Base-by-base conservation (phyloP, 768 basidiomycete genomes). In the Russula abietina region DNA sequence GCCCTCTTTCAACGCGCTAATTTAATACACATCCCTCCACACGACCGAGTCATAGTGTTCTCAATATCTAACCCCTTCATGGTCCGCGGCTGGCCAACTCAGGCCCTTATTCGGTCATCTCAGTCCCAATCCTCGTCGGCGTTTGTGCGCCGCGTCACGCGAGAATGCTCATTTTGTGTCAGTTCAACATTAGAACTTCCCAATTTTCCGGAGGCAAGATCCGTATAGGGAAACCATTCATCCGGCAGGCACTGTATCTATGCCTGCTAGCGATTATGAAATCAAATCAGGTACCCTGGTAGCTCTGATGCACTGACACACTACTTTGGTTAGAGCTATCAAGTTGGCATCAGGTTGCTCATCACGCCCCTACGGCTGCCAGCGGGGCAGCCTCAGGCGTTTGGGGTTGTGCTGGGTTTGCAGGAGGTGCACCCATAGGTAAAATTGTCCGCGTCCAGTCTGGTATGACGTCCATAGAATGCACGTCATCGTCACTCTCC, bases 371-470 rank as follows among this genome's bases (percentile, higher is more conserved):
- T 0, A 78, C 78, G 1, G 67, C 65, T 1, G 68, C 69, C 66
- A 71, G 70, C 33, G 72, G 69, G 0, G 71, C 65, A 59, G 70
- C 22, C 26, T 66, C 56, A 17, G 57, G 57, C 16, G 66, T 58
- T 38, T 66, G 30, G 3, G 62, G 57, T 16, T 57, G 66, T 33
- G 30, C 68, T 49, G 43, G 69, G 51, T n/a, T 68, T 53, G 83
- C 86, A 28, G 82, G 72, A 3, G 88, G 87, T 19, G 91, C 89
- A 36, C 88, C 89, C 4, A 69, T 66, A 0, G 86, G 76, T 53
- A 93, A 75, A 5, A 83, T 80, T 12, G 78, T 76, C 61, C 85
- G 79, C 28, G 91, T 91, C 91, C 91, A 93, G 73, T 93, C 91
- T 4, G 91, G 91, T 39, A 93, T 73, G 52, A 88, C 75, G 65